Base-by-base conservation (phyloP, 805 yeast genomes). In the Candida khao-thaluensis region DNA sequence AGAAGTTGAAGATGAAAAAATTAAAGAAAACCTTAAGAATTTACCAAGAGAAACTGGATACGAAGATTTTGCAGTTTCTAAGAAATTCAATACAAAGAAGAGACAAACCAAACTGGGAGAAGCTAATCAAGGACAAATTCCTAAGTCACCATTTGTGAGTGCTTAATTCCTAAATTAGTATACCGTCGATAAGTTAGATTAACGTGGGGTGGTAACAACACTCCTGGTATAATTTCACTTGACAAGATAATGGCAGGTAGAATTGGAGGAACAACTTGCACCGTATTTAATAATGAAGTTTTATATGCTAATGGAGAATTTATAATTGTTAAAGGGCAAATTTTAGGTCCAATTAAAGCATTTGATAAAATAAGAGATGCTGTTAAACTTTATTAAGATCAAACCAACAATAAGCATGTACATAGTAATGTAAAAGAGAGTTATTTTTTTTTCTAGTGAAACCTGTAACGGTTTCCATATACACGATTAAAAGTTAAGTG, bases 191-290 rank as follows among this genome's bases (percentile, higher is more conserved):
- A n/a, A n/a, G n/a, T n/a, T n/a, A n/a, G n/a, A n/a, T n/a, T n/a
- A n/a, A n/a, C n/a, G n/a, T n/a, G n/a, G 53, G 99, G 99, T 78
- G 88, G 83, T 62, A 85, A 86, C 56, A 95, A 93, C 50, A 84
- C 86, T 46, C 99, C 99, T 10, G 97, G 96, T 56, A 85, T 99
- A 71, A 85, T 89, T 38, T 71, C 89, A 46, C 98, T 97, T 10
- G 97, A 97, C 16, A 90, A 87, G 70, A 91, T 88, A 66, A 91
- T 93, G 98, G 95, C 98, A 26, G 99, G 99, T 49, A 85, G 86
- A 62, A 83, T 90, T 91, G 99, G 99, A 50, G 81, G 78, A 45
- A 72, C 76, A 40, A 72, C 69, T 51, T 76, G 77, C 44, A 91
- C 98, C 3, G 76, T 80, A 17, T 85, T 81, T 59, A 89, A 88